Conservation (phyloP, 73 alveolate species). For the Paramecium sexaurelia region DNA sequence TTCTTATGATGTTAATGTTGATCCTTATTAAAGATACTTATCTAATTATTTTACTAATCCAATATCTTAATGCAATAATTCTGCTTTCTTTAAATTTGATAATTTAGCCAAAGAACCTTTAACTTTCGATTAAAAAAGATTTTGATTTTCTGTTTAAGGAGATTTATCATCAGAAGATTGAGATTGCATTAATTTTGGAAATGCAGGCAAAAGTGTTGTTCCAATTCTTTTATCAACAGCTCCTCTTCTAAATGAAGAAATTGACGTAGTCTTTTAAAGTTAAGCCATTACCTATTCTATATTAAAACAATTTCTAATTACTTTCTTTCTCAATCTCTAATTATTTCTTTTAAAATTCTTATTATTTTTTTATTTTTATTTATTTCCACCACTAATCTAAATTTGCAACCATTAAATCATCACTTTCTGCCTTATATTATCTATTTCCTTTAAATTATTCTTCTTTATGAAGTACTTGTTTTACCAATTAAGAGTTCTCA, state of each 20-base stretch:
- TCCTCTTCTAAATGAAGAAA: slow-evolving; percentile 26
- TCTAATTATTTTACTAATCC: background rate
- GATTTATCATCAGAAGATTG: background rate
- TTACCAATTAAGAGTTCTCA: background rate
- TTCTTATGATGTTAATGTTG: slow-evolving; percentile 32
- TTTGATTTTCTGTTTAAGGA: background rate
- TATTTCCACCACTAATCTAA: slow-evolving; percentile 37
- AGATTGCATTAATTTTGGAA: background rate
- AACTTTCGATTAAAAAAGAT: background rate
- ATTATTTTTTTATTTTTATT: background rate
- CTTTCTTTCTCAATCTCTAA: slow-evolving; percentile 31
- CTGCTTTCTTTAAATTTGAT: background rate
- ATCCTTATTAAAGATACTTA: slow-evolving; percentile 48
- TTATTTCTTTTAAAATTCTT: background rate
- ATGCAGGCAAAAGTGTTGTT: background rate
- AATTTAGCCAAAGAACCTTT: slow-evolving; percentile 45
- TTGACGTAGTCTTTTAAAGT: background rate
- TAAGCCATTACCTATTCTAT: background rate
- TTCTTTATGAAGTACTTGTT: background rate
- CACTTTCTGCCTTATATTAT: slow-evolving; percentile 26
- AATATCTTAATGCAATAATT: slow-evolving; percentile 12
- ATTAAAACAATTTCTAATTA: background rate
- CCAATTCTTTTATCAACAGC: background rate
- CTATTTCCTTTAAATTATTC: slow-evolving; percentile 26
- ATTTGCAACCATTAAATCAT: slow-evolving; percentile 12